Conservation (phyloP, 2,329 filamentous ascomycete species). For the Lachnellula subtilissima region DNA sequence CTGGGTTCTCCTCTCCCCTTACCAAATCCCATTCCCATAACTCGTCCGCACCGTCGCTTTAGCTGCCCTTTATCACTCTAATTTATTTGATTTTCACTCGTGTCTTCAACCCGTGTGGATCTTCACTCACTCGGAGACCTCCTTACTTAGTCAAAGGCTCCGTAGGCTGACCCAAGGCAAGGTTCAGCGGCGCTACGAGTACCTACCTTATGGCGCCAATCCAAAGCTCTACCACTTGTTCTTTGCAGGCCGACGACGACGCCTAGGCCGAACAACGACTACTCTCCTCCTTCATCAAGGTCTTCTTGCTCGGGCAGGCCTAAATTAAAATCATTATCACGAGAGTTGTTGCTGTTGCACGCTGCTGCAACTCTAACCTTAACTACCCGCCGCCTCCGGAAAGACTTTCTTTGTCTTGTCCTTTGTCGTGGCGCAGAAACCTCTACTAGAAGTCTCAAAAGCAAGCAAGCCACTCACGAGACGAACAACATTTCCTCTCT, state of each 20-base stretch:
- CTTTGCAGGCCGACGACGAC: conserved; percentile 1
- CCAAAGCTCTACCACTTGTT: conserved; percentile 1
- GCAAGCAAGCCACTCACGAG: conserved; percentile 18
- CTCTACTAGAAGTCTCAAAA: not conserved
- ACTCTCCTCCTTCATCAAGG: not conserved
- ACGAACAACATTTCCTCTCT: too few relatives aligned
- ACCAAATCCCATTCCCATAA: too few relatives aligned
- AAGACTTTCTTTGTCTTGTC: not conserved
- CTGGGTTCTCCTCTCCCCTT: too few relatives aligned
- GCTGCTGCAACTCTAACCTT: not conserved
- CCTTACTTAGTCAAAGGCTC: too few relatives aligned
- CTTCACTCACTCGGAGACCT: too few relatives aligned
- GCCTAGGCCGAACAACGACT: not conserved
- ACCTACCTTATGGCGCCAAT: conserved; percentile 1
- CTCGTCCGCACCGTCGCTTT: not conserved
- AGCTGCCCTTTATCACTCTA: not conserved
- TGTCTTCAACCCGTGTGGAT: too few relatives aligned
- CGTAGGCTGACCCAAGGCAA: not conserved
- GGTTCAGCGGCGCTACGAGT: not conserved
- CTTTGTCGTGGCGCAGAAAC: not conserved
- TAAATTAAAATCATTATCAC: not conserved
- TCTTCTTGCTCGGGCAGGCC: not conserved
- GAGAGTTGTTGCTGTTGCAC: not conserved
- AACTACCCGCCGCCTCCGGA: not conserved
- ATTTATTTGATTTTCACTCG: not conserved